phyloP scores from a whole-genome alignment of 73 alveolate species.

The Paramecium pentaurelia region DNA sequence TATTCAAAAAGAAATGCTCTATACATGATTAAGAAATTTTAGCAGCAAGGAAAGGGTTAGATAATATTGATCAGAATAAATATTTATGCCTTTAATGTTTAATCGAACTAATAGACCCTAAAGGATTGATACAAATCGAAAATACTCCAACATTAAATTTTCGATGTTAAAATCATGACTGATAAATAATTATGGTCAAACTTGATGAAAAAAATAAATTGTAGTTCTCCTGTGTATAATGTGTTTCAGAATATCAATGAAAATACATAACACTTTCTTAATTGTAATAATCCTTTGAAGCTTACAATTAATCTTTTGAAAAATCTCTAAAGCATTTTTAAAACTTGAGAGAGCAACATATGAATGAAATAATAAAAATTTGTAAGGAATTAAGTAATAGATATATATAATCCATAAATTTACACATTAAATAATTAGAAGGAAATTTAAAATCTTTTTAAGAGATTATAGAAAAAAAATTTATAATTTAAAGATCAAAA shows the following conservation, averaged over 20 bases:
- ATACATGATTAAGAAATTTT: neutral
- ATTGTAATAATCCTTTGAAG: neutral
- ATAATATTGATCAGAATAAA: neutral
- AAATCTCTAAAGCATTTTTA: neutral
- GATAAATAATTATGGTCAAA: neutral
- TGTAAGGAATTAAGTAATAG: neutral
- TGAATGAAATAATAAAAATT: neutral
- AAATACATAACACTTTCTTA: neutral
- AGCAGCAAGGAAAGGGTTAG: neutral
- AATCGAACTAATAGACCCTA: neutral
- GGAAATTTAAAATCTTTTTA: neutral
- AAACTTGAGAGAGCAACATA: neutral
- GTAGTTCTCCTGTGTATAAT: neutral
- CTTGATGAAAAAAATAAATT: neutral
- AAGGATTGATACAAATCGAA: neutral
- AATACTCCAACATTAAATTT: neutral
- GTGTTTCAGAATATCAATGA: neutral
- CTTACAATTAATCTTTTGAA: neutral
- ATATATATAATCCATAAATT: neutral
- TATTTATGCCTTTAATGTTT: neutral
- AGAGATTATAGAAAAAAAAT: too few relatives aligned
- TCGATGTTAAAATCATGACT: neutral
- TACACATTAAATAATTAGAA: neutral
- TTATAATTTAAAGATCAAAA: neutral
- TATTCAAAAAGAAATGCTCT: neutral